Conservation (phyloP, 495 filamentous ascomycete genomes). For the Tuber borchii region DNA sequence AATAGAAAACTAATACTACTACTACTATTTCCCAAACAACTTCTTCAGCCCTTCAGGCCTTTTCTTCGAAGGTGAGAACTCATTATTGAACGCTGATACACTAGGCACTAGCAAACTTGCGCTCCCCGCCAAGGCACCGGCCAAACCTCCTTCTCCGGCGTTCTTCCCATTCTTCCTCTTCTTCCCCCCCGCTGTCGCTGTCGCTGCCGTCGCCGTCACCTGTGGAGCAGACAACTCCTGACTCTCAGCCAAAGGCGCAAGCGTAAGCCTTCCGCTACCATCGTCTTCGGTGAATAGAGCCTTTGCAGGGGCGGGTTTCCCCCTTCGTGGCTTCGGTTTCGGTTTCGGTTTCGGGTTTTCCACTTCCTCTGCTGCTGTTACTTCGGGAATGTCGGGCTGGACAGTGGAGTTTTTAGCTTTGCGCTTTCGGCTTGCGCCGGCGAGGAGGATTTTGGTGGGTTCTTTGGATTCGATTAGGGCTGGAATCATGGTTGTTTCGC, state of each 20-base stretch:
- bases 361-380: constrained; percentile 23
- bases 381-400: not conserved
- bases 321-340: constrained; percentile 34
- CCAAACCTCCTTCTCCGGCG: not conserved
- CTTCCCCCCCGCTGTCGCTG: not conserved
- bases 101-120: constrained; percentile 36
- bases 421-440: constrained; percentile 31
- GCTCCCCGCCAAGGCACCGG: constrained; percentile 41
- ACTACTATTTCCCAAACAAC: constrained; percentile 26
- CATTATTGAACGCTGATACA: constrained; percentile 20
- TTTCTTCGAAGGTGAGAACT: constrained; percentile 38
- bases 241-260: constrained; percentile 20
- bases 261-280: constrained; percentile 29
- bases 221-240: not conserved
- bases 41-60: constrained; percentile 27
- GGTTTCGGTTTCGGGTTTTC: constrained; percentile 41
- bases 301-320: constrained; percentile 57
- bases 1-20: not conserved
- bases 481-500: constrained; percentile 22
- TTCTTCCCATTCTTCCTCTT: constrained; percentile 11
- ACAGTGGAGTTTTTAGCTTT: constrained; percentile 12
- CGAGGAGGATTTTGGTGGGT: constrained; percentile 32
- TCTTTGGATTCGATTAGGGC: constrained; percentile 18
- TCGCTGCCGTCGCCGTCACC: not conserved
- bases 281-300: constrained; percentile 38